Percentiles rank a stretch among this genome's conserved stretches.
phyloP scores from a whole-genome alignment of 345 rosid species.

The Camelina hispida region DNA sequence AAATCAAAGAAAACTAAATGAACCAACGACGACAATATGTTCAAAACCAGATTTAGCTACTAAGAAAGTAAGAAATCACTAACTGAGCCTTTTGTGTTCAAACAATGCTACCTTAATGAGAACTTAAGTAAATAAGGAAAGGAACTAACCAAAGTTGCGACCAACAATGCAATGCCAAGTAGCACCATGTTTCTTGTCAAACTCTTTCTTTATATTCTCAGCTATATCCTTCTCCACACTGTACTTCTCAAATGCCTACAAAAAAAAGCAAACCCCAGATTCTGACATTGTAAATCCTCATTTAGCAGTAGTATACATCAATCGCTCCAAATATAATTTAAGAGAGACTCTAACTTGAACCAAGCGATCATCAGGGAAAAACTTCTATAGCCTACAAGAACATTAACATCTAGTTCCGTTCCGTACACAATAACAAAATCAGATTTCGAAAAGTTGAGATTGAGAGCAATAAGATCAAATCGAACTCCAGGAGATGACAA shows the following conservation, averaged over 20 bases:
- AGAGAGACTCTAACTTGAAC: background rate
- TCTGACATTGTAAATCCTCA: background rate
- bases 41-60: background rate
- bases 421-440: constrained; percentile 2
- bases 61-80: background rate
- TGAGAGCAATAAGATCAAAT: constrained; percentile 23
- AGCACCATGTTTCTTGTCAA: constrained; percentile 90
- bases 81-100: background rate
- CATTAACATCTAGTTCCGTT: constrained; percentile 13
- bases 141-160: constrained; percentile 85
- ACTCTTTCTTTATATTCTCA: constrained; percentile 96
- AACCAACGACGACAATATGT: background rate
- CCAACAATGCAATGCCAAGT: constrained; percentile 99
- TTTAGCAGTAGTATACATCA: background rate
- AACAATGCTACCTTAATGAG: background rate
- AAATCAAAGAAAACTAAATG: background rate
- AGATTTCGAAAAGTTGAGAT: constrained; percentile 2
- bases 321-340: constrained; percentile 19
- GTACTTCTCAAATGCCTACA: constrained; percentile 83
- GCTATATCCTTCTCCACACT: constrained; percentile 95
- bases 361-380: background rate
- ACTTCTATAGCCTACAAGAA: background rate
- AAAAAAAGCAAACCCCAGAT: constrained; percentile 21
- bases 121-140: constrained; percentile 22
- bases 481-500: background rate